Evolutionary conservation across 2,329 filamentous ascomycete genomes (phyloP).

Genomic region (Fusarium lateritium): DNA sequence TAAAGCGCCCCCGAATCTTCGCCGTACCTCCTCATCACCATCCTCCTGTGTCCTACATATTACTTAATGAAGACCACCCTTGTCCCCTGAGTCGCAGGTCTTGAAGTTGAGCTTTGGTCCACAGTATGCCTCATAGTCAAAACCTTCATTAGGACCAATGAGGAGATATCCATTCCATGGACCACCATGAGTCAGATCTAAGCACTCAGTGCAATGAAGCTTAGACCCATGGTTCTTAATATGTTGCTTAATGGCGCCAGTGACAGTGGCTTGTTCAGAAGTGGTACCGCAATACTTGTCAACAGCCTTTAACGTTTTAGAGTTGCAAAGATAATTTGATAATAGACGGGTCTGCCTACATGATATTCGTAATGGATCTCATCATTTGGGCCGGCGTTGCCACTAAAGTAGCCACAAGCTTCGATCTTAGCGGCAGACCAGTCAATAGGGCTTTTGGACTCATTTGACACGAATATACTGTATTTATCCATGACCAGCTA

Average conservation of each 20-base stretch:
- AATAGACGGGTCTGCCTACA: not conserved
- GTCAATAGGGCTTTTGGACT: not conserved
- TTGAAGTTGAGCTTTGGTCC: not conserved
- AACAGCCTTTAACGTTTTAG: accelerated
- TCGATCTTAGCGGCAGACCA: not conserved
- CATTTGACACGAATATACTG: accelerated
- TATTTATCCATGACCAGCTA: not conserved
- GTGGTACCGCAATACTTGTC: not conserved
- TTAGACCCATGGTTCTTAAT: not conserved
- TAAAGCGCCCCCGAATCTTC: too few species aligned
- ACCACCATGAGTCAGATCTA: not conserved
- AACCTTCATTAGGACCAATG: not conserved
- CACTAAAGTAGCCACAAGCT: not conserved
- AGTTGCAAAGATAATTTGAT: accelerated
- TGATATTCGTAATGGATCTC: constrained; percentile 1
- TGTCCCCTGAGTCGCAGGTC: too few species aligned
- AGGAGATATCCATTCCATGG: not conserved
- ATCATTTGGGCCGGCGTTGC: not conserved
- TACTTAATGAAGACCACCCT: too few species aligned
- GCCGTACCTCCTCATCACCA: too few species aligned
- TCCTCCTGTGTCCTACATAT: too few species aligned
- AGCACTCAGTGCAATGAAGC: not conserved
- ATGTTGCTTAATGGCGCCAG: not conserved
- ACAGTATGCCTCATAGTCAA: not conserved
- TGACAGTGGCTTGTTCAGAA: not conserved